A percentile compares a stretch with the other conserved stretches of the same genome.
Conservation (phyloP, 768 basidiomycete genomes). For the Strobilomyces dryophilus region DNA sequence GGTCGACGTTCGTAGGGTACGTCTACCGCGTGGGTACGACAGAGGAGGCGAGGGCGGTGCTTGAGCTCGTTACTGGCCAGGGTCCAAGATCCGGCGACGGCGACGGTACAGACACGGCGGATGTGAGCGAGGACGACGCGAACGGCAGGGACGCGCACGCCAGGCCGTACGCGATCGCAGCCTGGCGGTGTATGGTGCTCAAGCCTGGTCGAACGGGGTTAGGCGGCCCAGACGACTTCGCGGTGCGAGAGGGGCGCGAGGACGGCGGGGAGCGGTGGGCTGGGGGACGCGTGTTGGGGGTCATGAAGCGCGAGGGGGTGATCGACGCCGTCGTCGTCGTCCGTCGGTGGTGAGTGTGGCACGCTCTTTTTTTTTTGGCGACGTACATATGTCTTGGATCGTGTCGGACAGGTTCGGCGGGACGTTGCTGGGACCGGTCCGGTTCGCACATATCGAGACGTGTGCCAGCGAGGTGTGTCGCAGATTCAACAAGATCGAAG, state of each 20-base stretch:
- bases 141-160: background rate
- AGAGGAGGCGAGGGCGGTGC: slow-evolving; percentile 41
- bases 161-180: slow-evolving; percentile 65
- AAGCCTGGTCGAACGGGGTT: slow-evolving; percentile 64
- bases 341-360: slow-evolving; percentile 51
- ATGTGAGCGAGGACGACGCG: too few relatives aligned
- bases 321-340: slow-evolving; percentile 80
- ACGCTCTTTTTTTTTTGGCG: too few relatives aligned
- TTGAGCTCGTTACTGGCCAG: background rate
- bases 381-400: background rate
- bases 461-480: slow-evolving; percentile 74
- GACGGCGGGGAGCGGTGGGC: slow-evolving; percentile 82
- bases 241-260: slow-evolving; percentile 53
- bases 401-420: slow-evolving; percentile 68
- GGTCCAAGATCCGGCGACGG: background rate
- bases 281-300: slow-evolving; percentile 55
- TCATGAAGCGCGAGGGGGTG: slow-evolving; percentile 65
- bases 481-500: slow-evolving; percentile 61
- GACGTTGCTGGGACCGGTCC: slow-evolving; percentile 67
- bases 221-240: slow-evolving; percentile 72
- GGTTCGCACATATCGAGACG: slow-evolving; percentile 75
- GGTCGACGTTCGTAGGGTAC: slow-evolving; percentile 65
- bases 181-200: slow-evolving; percentile 75
- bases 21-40: slow-evolving; percentile 37
- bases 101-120: slow-evolving; percentile 45